A percentile compares a stretch with the other conserved stretches of the same genome.
phyloP scores from a whole-genome alignment of 1,284 basidiomycete species.

The Inonotus obliquus region DNA sequence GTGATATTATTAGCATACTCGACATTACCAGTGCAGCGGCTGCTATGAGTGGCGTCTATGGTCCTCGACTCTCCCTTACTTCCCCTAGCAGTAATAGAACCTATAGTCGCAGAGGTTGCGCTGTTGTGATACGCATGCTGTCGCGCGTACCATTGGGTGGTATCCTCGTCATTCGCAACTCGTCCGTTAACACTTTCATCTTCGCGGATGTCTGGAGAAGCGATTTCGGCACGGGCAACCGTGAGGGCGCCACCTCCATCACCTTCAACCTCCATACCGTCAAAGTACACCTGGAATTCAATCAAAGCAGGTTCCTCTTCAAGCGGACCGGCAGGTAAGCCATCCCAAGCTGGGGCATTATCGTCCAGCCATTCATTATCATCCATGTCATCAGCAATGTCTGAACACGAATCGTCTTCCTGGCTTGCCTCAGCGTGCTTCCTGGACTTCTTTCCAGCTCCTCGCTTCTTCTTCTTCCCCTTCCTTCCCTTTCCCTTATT shows the following conservation, averaged over 20 bases:
- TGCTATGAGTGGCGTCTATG: neutral
- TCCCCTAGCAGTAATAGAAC: neutral
- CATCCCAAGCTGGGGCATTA: conserved; percentile 9
- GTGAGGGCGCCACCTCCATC: neutral
- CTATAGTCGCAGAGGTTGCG: neutral
- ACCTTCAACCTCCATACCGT: conserved; percentile 3
- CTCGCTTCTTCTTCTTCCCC: conserved; percentile 33
- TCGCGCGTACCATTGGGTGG: neutral
- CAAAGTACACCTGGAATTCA: conserved; percentile 49
- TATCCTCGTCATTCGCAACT: neutral
- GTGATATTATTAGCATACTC: neutral
- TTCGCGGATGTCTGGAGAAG: no score
- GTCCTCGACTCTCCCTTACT: neutral
- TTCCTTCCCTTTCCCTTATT: conserved; percentile 20
- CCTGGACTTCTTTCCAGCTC: neutral
- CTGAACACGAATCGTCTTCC: neutral
- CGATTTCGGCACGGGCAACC: neutral
- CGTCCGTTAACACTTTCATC: neutral
- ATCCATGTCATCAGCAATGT: neutral
- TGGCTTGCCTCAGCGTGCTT: neutral
- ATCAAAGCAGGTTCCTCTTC: conserved; percentile 54
- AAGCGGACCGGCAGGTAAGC: conserved; percentile 39
- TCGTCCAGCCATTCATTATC: neutral
- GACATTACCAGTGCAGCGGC: neutral
- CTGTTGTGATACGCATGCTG: neutral